Percentiles rank a stretch among this genome's conserved stretches.
Conservation (phyloP, 768 basidiomycete species). For the Pleurotus citrinopileatus region DNA sequence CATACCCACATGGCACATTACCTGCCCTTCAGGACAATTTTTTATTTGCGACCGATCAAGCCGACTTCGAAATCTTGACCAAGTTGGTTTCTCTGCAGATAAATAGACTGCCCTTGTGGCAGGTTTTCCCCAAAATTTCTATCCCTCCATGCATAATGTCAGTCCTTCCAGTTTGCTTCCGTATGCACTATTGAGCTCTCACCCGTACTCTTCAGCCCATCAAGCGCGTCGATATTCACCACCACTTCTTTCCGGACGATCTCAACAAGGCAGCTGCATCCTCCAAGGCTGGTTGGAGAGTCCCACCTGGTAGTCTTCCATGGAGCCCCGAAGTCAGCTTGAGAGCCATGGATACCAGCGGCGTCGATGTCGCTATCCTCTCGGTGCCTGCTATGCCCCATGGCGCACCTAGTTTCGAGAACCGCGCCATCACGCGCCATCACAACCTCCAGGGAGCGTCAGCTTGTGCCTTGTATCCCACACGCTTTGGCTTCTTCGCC, state of each 20-base stretch:
- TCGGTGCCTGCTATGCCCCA: constrained; percentile 58
- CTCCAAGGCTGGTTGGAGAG: constrained; percentile 53
- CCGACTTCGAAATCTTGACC: background rate
- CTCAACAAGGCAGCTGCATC: constrained; percentile 46
- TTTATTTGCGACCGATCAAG: background rate
- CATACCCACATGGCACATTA: no score
- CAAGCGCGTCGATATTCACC: constrained; percentile 66
- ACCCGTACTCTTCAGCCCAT: constrained; percentile 1
- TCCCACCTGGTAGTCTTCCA: constrained; percentile 61
- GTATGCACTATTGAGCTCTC: no score
- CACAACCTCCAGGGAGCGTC: constrained; percentile 47
- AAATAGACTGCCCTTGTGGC: no score
- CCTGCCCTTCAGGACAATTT: no score
- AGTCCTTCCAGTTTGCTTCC: no score
- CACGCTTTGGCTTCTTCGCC: constrained; percentile 69
- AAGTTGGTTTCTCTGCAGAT: no score
- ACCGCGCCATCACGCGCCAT: constrained; percentile 37
- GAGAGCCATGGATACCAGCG: constrained; percentile 57
- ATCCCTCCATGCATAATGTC: background rate
- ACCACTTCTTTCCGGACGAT: constrained; percentile 65
- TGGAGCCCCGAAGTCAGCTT: constrained; percentile 62
- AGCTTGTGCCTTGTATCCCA: constrained; percentile 46
- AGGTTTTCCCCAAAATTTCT: no score
- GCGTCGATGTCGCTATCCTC: constrained; percentile 59
- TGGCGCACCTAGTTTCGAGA: constrained; percentile 35